phyloP scores from a whole-genome alignment of 1,284 basidiomycete species.

The Schizophyllum amplum region DNA sequence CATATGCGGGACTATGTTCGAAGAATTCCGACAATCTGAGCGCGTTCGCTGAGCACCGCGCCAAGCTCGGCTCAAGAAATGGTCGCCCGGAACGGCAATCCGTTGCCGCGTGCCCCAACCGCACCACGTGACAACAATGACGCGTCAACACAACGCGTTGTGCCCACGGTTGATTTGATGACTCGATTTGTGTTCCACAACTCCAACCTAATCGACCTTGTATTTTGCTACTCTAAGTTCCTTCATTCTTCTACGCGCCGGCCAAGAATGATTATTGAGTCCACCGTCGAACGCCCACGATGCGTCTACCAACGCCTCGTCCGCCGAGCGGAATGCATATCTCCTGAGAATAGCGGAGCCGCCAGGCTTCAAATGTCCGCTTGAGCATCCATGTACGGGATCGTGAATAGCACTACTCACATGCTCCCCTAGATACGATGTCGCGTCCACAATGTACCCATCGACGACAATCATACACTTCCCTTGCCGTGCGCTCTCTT shows the following conservation, averaged over 20 bases:
- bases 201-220: slow-evolving; percentile 2
- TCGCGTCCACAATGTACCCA: slow-evolving; percentile 57
- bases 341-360: slow-evolving; percentile 39
- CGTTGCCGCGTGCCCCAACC: slow-evolving; percentile 1
- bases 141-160: not conserved
- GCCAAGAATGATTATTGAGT: slow-evolving; percentile 63
- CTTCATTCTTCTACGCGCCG: slow-evolving; percentile 48
- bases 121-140: not conserved
- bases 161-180: too few species aligned
- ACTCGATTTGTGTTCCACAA: too few species aligned
- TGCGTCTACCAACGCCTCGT: slow-evolving; percentile 30
- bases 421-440: slow-evolving; percentile 58
- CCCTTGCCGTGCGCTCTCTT: slow-evolving; percentile 26
- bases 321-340: slow-evolving; percentile 29
- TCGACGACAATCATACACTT: slow-evolving; percentile 51
- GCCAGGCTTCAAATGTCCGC: slow-evolving; percentile 40
- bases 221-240: slow-evolving; percentile 40
- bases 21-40: too few species aligned
- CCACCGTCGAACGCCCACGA: slow-evolving; percentile 65
- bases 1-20: slow-evolving; percentile 26
- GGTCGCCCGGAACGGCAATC: slow-evolving; percentile 13
- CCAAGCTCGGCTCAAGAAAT: not conserved
- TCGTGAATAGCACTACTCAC: slow-evolving; percentile 27
- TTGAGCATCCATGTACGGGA: too few species aligned
- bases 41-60: not conserved